Base-by-base conservation (phyloP, 1,284 basidiomycete species). In the Naganishia cerealis region DNA sequence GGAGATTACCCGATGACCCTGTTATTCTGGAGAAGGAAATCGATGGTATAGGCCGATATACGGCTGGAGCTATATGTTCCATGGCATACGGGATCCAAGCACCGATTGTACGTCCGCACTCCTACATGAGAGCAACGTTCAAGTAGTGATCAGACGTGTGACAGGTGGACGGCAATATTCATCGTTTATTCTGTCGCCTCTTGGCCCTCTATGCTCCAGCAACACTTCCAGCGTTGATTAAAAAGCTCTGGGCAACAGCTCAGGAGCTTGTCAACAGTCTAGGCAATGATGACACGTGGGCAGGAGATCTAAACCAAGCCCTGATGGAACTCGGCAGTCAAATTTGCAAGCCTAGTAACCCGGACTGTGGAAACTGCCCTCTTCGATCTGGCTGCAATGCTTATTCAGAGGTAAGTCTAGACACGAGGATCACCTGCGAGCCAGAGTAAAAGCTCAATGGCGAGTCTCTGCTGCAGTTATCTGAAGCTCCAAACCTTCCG, bases 161-260 rank as follows among this genome's bases (percentile, higher is more conserved):
- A 62, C 74, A 92, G 90, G 83, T 96, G 56, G 94, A 97, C 76
- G 94, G 94, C 33, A 97, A 97, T 77, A 90, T 96, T 7, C 88
- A 91, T 75, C 86, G 91, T 65, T 83, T 94, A 16, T 81, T 94
- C 33, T 88, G 90, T 72, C 86, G 94, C 38, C 77, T 95, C 39
- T 83, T 95, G 26, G 91, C 91, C 0, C 79, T 96, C 2, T 86
- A 95, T 77, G 88, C 91, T 0, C 85, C 86, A 9, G 90, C 91
- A 24, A 91, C 92, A 75, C 83, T 85, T 24, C 94, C 94, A 75
- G 75, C 82, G 1, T 89, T 90, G 0, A 85, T 90, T 53, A 88
- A 92, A 72, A 80, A 90, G 67, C 82, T 97, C n/a, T 96, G 93
- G 93, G 79, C 83, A 6, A 87, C 86, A 3, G 93, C 93, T 0